phyloP scores from a whole-genome alignment of 768 basidiomycete species.

The Macrolepiota fuliginosa region DNA sequence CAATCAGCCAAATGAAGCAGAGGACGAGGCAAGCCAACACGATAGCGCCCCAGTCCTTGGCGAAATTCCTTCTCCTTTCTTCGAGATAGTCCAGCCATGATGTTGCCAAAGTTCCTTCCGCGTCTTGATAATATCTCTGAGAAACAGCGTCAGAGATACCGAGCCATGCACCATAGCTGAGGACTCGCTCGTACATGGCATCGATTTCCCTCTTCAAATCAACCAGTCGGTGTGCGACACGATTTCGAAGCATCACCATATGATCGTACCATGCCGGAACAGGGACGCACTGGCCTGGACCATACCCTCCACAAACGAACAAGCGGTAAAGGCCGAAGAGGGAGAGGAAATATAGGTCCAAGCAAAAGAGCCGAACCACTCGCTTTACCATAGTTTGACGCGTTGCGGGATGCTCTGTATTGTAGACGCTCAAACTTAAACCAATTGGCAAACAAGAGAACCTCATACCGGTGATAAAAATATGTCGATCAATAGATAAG shows the following conservation, averaged over 20 bases:
- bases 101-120: background rate
- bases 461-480: constrained; percentile 7
- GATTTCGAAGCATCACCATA: background rate
- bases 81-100: background rate
- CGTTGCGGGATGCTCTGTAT: background rate
- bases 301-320: constrained; percentile 5
- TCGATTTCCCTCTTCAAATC: background rate
- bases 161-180: background rate
- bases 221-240: background rate
- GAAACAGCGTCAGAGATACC: background rate
- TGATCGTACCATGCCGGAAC: constrained; percentile 11
- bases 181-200: background rate
- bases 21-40: background rate
- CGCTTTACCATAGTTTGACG: background rate
- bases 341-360: constrained; percentile 2
- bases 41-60: background rate
- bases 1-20: background rate
- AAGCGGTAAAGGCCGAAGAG: constrained; percentile 4
- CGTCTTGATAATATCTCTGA: background rate
- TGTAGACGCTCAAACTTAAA: background rate
- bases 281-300: background rate
- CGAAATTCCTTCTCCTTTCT: background rate
- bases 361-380: background rate
- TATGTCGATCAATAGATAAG: background rate
- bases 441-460: background rate